These are phyloP conservation scores for Letharia columbiana DNA, from an alignment of 495 filamentous ascomycete genomes.

Conservation along the genomic window DNA sequence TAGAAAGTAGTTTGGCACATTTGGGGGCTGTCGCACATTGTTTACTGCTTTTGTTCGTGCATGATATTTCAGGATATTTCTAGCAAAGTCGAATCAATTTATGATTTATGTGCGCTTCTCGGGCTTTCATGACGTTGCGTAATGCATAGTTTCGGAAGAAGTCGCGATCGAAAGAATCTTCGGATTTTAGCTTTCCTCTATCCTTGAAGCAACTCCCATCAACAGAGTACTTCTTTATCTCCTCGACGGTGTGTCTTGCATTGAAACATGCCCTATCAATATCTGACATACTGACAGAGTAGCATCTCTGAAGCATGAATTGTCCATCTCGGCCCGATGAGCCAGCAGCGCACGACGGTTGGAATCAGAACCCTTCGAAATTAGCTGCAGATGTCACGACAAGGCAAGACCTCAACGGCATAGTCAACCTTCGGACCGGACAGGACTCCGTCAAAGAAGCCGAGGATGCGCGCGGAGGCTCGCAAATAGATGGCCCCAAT, in stretches of 20 bases:
- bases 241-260: not conserved
- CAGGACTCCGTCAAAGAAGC: conserved; percentile 20
- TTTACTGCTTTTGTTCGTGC: not conserved
- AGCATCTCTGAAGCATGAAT: conserved; percentile 41
- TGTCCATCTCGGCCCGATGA: conserved; percentile 58
- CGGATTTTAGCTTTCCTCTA: conserved; percentile 1
- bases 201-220: not conserved
- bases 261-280: not conserved
- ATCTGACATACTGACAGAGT: not conserved
- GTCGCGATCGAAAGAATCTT: conserved; percentile 10
- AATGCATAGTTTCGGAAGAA: conserved; percentile 6
- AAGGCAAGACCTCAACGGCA: conserved; percentile 55
- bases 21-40: not conserved
- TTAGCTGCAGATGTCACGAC: conserved; percentile 52
- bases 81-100: not conserved
- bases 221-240: not conserved
- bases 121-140: not conserved
- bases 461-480: conserved; percentile 7
- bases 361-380: conserved; percentile 52
- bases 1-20: not conserved
- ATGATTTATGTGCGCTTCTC: not conserved
- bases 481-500: not conserved
- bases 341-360: conserved; percentile 42
- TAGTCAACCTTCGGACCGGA: conserved; percentile 28
- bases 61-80: not conserved